A percentile compares a stretch with the other conserved stretches of the same genome.
Evolutionary conservation across 345 rosid genomes (phyloP).

Genomic region (Melaleuca alternifolia): DNA sequence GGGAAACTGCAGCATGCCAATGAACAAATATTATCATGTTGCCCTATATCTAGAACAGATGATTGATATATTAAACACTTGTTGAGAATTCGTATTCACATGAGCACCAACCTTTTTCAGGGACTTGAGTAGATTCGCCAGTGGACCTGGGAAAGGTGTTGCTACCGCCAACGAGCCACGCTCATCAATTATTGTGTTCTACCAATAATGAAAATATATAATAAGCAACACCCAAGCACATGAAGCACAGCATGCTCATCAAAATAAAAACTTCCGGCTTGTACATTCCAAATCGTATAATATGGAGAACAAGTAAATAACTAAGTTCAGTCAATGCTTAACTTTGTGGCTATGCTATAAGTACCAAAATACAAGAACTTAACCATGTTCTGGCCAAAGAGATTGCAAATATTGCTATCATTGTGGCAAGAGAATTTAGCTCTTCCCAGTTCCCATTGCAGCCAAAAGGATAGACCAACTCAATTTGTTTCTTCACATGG

Average conservation of each 20-base stretch:
- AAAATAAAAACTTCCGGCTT: background rate
- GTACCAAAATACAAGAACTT: background rate
- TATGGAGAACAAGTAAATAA: background rate
- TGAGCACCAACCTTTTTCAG: conserved; percentile 42
- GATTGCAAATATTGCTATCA: background rate
- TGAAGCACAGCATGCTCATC: background rate
- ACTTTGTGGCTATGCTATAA: background rate
- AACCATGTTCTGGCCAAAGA: background rate
- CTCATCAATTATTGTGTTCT: conserved; percentile 80
- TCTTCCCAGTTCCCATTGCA: background rate
- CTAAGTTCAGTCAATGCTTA: background rate
- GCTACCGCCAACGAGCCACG: conserved; percentile 69
- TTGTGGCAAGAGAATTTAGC: background rate
- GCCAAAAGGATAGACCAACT: background rate
- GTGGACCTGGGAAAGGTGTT: conserved; percentile 59
- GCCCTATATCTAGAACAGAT: background rate
- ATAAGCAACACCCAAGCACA: background rate
- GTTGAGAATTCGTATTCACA: background rate
- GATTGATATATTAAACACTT: background rate
- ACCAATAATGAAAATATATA: conserved; percentile 1
- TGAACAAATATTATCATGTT: background rate
- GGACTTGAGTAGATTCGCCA: conserved; percentile 45
- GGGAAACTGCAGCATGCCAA: conserved; percentile 49
- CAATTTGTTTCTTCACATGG: background rate
- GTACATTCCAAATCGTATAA: background rate